These are phyloP conservation scores for Saprolegnia parasitica DNA, from an alignment of 352 stramenopile genomes.

Conservation along the genomic window DNA sequence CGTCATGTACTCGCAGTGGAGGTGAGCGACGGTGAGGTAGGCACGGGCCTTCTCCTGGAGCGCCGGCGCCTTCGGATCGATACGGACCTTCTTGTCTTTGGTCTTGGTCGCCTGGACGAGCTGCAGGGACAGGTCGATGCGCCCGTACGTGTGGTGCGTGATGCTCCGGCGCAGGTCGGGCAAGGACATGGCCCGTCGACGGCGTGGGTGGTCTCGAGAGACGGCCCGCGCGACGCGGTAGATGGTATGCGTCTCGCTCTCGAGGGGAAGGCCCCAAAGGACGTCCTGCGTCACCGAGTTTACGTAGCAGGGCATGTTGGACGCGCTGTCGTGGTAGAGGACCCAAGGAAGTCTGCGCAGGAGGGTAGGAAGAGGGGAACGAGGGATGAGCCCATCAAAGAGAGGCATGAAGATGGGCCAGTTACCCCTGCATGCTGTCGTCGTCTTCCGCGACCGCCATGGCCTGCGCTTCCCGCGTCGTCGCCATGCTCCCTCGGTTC, in stretches of 20 bases:
- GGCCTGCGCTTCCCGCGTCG: too few species aligned
- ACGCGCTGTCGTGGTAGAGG: slow-evolving; percentile 12
- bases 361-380: too few species aligned
- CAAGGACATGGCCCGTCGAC: slow-evolving; percentile 15
- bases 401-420: too few species aligned
- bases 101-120: neutral
- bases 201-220: neutral
- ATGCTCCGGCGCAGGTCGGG: slow-evolving; percentile 17
- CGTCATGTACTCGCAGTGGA: slow-evolving; percentile 21
- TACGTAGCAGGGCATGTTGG: slow-evolving; percentile 3
- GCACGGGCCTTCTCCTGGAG: too few species aligned
- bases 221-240: neutral
- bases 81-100: neutral
- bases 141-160: slow-evolving; percentile 21
- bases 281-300: slow-evolving; percentile 13
- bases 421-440: too few species aligned
- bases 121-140: slow-evolving; percentile 12
- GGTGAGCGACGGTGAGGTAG: neutral
- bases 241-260: slow-evolving; percentile 2
- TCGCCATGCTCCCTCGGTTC: too few species aligned
- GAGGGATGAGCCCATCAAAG: too few species aligned
- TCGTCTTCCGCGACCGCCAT: too few species aligned
- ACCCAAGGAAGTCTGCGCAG: neutral
- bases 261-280: neutral
- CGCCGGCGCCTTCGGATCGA: neutral